phyloP scores from a whole-genome alignment of 495 filamentous ascomycete species.

The Talaromyces thailandensis region DNA sequence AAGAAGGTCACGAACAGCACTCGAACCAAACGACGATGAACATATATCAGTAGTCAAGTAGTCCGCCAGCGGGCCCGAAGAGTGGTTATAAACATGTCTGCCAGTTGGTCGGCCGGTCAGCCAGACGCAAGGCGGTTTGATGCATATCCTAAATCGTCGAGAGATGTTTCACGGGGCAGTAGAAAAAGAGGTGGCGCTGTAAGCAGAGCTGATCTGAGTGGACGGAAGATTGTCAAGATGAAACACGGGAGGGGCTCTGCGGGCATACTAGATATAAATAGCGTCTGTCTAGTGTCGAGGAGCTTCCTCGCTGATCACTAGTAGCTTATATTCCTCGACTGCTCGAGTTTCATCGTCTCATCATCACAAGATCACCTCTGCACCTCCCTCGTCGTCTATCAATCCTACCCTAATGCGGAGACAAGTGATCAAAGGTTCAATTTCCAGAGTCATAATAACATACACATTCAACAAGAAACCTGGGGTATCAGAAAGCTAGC shows the following conservation, averaged over 20 bases:
- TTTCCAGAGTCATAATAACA: not conserved
- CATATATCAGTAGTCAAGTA: not conserved
- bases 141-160: not conserved
- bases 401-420: not conserved
- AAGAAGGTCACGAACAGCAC: not conserved
- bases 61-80: not conserved
- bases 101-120: not conserved
- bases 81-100: not conserved
- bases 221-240: not conserved
- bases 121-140: not conserved
- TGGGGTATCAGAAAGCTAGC: constrained; percentile 8
- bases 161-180: not conserved
- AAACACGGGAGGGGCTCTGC: constrained; percentile 1
- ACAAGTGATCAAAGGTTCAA: not conserved
- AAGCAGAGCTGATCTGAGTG: not conserved
- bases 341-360: not conserved
- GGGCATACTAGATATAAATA: no score
- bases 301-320: no score
- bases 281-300: not conserved
- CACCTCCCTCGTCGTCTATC: not conserved
- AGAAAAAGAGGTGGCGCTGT: not conserved
- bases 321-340: not conserved
- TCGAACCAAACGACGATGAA: not conserved
- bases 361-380: not conserved
- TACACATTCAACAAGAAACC: constrained; percentile 2